Percentiles rank a stretch among this genome's conserved stretches.
Evolutionary conservation across 345 rosid genomes (phyloP).

Genomic region (Eucalyptus brandiana): DNA sequence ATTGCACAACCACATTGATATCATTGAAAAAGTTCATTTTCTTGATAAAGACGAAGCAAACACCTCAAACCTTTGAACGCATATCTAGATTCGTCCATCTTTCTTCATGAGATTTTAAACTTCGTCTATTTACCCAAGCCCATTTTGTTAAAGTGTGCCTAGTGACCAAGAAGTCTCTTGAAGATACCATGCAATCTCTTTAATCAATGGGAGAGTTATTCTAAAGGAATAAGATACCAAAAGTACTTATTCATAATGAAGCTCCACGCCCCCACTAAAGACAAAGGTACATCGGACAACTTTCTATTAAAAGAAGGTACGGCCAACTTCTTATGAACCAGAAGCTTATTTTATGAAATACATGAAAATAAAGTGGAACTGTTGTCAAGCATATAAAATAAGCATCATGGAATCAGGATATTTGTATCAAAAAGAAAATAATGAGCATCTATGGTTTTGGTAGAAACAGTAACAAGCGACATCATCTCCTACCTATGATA

Average conservation of each 20-base stretch:
- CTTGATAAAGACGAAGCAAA: no score
- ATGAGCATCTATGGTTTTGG: background rate
- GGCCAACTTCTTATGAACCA: background rate
- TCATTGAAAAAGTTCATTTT: no score
- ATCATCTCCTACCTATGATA: background rate
- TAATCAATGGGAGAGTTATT: background rate
- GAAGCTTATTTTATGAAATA: background rate
- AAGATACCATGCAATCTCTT: no score
- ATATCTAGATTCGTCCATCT: rapidly evolving
- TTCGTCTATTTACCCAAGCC: background rate
- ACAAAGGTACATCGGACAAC: background rate
- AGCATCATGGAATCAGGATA: background rate
- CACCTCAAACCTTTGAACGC: no score
- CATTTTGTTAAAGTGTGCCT: background rate
- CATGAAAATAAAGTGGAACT: background rate
- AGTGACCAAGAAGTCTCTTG: no score
- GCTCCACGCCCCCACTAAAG: background rate
- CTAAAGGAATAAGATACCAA: background rate
- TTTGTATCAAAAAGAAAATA: background rate
- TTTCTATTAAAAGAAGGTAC: background rate
- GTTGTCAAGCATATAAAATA: background rate
- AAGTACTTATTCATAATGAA: background rate
- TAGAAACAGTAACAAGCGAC: background rate
- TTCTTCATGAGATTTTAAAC: no score
- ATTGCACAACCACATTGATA: no score